Percentiles rank a stretch among this genome's conserved stretches.
phyloP scores from a whole-genome alignment of 257 asterid genomes.

The Ballota nigra region DNA sequence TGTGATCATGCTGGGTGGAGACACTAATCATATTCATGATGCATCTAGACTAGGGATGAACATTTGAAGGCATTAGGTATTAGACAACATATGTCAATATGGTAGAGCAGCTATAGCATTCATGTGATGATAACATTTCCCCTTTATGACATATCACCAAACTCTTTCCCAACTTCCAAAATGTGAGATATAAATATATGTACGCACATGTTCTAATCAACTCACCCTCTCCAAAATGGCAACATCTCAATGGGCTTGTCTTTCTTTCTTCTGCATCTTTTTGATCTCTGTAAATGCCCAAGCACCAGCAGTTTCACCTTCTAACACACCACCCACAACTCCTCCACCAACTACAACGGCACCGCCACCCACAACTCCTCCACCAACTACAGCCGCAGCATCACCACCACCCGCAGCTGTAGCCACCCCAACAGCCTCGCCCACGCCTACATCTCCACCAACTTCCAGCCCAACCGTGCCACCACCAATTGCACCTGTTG shows the following conservation, averaged over 20 bases:
- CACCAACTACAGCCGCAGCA: constrained; percentile 42
- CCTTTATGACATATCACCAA: constrained; percentile 49
- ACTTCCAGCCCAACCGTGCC: constrained; percentile 19
- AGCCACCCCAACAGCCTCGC: constrained; percentile 37
- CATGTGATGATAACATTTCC: constrained; percentile 37
- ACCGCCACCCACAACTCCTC: constrained; percentile 54
- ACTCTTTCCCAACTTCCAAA: constrained; percentile 25
- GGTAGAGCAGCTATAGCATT: constrained; percentile 35
- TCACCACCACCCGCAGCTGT: constrained; percentile 38
- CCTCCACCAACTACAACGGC: constrained; percentile 35
- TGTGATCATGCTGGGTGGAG: background rate
- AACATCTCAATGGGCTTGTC: constrained; percentile 35
- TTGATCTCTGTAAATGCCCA: constrained; percentile 60
- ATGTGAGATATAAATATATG: constrained; percentile 25
- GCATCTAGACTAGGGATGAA: background rate
- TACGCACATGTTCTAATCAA: constrained; percentile 28
- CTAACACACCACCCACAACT: constrained; percentile 34
- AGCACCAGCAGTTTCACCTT: constrained; percentile 81
- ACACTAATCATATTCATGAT: background rate
- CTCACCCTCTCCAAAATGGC: constrained; percentile 51
- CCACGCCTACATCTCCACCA: constrained; percentile 50
- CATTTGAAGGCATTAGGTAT: constrained; percentile 1
- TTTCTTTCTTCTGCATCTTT: constrained; percentile 53
- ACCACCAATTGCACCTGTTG: constrained; percentile 49
- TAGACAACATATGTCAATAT: constrained; percentile 24